Percentiles rank a stretch among this genome's conserved stretches.
Conservation (phyloP, 345 rosid genomes). For the Salix arbutifolia region DNA sequence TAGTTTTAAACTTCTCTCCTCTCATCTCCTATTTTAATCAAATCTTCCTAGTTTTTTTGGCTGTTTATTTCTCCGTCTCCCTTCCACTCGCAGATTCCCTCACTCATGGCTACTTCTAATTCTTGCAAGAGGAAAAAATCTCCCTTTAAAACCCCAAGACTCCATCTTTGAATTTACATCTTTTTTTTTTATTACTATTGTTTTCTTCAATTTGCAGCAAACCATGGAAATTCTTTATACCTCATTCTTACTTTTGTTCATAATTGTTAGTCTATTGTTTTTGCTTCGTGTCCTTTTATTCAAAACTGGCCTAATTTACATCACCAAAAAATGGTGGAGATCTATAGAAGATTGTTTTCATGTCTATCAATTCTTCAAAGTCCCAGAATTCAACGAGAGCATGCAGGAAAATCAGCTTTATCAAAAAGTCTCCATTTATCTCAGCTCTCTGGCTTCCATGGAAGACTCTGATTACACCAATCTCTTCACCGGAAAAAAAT, state of each 20-base stretch:
- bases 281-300: conserved; percentile 36
- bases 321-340: conserved; percentile 50
- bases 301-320: conserved; percentile 52
- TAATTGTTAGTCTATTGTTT: conserved; percentile 6
- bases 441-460: conserved; percentile 57
- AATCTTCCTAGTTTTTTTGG: background rate
- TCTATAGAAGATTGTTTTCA: conserved; percentile 45
- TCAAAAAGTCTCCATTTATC: conserved; percentile 43
- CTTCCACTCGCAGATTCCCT: background rate
- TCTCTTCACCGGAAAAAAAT: conserved; percentile 62
- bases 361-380: conserved; percentile 62
- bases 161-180: background rate
- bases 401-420: conserved; percentile 65
- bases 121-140: background rate
- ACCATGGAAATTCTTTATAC: conserved; percentile 30
- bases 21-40: background rate
- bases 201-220: background rate
- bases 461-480: conserved; percentile 82
- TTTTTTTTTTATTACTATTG: background rate
- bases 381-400: conserved; percentile 62
- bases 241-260: background rate
- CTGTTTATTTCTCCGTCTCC: background rate
- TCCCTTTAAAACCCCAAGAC: background rate
- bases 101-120: background rate
- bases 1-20: background rate